Percentiles rank a stretch among this genome's conserved stretches.
Evolutionary conservation across 1,284 basidiomycete species (phyloP).

Genomic region (Retiboletus fuscus): DNA sequence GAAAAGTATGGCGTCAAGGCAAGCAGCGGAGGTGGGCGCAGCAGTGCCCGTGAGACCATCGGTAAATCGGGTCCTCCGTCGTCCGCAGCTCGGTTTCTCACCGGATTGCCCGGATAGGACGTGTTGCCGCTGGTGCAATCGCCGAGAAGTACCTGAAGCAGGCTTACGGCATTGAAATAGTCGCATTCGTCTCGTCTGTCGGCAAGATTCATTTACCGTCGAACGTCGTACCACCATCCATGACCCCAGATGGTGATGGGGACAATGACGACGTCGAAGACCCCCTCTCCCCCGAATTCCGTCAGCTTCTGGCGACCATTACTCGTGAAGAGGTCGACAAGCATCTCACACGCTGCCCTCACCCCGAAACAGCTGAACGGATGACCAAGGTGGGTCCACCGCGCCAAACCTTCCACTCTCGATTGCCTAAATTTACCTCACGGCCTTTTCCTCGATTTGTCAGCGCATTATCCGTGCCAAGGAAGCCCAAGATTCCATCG

Average conservation of each 20-base stretch:
- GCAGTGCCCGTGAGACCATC: conserved; percentile 96
- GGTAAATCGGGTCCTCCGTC: conserved; percentile 58
- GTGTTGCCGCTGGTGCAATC: conserved; percentile 97
- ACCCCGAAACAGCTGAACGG: conserved; percentile 85
- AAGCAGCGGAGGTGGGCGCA: conserved; percentile 94
- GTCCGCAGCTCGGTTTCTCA: conserved; percentile 21
- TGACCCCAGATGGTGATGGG: conserved; percentile 58
- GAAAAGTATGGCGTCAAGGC: conserved; percentile 99
- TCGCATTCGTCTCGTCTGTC: conserved; percentile 96
- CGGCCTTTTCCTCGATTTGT: conserved; percentile 23
- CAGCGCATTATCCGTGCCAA: conserved; percentile 96
- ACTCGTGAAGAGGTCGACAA: conserved; percentile 92
- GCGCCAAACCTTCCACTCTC: neutral
- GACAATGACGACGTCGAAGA: conserved; percentile 83
- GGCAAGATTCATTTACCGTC: conserved; percentile 90
- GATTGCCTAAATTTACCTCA: conserved; percentile 25
- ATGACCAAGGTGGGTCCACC: conserved; percentile 82
- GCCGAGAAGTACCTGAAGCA: conserved; percentile 95
- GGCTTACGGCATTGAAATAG: conserved; percentile 93
- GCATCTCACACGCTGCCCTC: conserved; percentile 91
- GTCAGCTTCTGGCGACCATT: conserved; percentile 82
- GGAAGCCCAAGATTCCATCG: conserved; percentile 92
- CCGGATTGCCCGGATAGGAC: conserved; percentile 61
- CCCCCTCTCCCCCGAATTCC: conserved; percentile 86
- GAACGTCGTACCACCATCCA: conserved; percentile 55